These are phyloP conservation scores for Orbilia oligospora DNA, from an alignment of 2,329 filamentous ascomycete genomes.

Conservation along the genomic window DNA sequence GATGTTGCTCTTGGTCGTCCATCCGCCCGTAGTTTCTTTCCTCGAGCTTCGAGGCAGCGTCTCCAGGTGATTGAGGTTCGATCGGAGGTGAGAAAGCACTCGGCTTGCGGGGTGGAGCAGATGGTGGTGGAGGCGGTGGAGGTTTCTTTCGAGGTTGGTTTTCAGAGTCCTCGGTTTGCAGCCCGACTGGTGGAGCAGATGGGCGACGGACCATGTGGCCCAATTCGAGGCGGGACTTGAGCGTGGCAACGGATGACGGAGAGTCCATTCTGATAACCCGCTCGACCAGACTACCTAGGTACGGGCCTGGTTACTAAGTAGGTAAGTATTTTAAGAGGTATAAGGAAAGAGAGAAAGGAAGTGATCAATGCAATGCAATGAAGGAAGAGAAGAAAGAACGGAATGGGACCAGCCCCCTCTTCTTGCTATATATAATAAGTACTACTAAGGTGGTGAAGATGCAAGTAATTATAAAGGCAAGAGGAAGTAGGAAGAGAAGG, in stretches of 20 bases:
- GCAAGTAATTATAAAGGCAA: too few species aligned
- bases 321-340: neutral
- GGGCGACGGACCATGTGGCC: constrained; percentile 8
- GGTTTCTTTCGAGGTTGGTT: constrained; percentile 9
- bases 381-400: neutral
- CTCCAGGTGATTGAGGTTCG: constrained; percentile 1
- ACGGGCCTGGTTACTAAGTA: too few species aligned
- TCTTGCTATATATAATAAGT: neutral
- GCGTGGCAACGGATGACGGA: constrained; percentile 2
- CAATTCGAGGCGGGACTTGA: constrained; percentile 20
- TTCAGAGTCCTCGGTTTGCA: neutral
- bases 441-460: neutral
- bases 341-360: neutral
- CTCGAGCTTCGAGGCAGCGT: neutral
- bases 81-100: constrained; percentile 1
- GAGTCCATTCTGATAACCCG: neutral
- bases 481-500: neutral
- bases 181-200: neutral
- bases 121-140: constrained; percentile 36
- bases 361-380: neutral
- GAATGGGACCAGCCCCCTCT: neutral
- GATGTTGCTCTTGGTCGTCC: neutral
- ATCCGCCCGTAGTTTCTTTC: constrained; percentile 22
- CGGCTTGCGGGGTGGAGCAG: constrained; percentile 23
- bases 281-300: neutral